Base-by-base conservation (phyloP, 441 rosid genomes). In the Jatropha multifida region DNA sequence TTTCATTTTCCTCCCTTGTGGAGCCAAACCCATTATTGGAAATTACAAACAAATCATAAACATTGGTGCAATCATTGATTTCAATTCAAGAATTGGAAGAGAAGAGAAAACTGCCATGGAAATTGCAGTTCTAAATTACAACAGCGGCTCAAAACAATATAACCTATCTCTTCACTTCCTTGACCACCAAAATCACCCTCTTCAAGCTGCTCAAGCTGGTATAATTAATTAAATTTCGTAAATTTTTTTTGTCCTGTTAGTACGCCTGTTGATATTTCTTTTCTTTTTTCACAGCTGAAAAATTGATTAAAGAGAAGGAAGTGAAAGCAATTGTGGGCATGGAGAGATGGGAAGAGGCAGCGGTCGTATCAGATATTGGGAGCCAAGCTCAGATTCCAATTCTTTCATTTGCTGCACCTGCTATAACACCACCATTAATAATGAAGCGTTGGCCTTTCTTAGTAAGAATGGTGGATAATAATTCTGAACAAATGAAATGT, bases 261-360 rank as follows among this genome's bases (percentile, higher is more conserved):
- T 20, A 18, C 23, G 18, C 10, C 9, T 56, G 61, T 12, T 44
- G 38, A 63, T 18, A 40, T 72, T 40, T 66, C 32, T 32, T 32
- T 32, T 32, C 32, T 51, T 2, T 12, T 80, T 42, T 42, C 14
- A 41, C 82, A 90, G 90, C 91, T 40, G 61, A 80, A 58, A 74
- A 73, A 41, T 72, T 86, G 68, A 81, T 85, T 32, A 68, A 81
- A 54, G 71, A 79, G 7, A 75, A 79, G 58, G 13, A 76, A 63
- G 91, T 76, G 37, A 46, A 76, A 52, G 86, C 80, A 59, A 84
- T 89, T 10, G 37, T 85, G 55, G 91, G 91, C 26, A 65, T 85
- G 84, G 83, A 83, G 26, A 81, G 80, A 44, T 85, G 89, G 93
- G 86, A 79, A 15, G 90, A 81, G 78, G 83, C 90, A 64, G 81